Conservation (phyloP, 1,139 yeast genomes). For the Geotrichum phurueaensis region DNA sequence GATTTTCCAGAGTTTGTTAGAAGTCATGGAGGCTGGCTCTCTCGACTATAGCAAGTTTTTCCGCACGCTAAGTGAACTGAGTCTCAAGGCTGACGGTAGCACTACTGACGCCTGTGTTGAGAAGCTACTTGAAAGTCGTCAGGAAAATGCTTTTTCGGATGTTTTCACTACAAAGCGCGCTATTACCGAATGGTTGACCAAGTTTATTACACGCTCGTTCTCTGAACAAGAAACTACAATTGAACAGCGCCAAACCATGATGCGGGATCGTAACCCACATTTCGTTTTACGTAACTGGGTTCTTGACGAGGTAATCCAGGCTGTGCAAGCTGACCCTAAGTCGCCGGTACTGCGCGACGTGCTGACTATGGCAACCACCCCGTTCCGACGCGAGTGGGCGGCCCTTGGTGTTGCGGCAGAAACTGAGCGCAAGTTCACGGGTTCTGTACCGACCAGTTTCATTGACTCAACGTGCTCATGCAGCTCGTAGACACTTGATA, state of each 20-base stretch:
- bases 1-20: conserved; percentile 56
- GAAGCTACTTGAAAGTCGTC: background rate
- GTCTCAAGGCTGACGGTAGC: conserved; percentile 22
- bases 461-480: conserved; percentile 32
- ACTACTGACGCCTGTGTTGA: conserved; percentile 13
- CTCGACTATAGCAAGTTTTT: conserved; percentile 81
- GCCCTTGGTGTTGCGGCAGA: conserved; percentile 21
- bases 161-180: conserved; percentile 20
- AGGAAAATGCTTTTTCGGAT: conserved; percentile 1
- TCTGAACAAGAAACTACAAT: conserved; percentile 37
- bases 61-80: conserved; percentile 48
- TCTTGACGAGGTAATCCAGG: conserved; percentile 66
- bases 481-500: conserved; percentile 23
- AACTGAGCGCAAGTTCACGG: conserved; percentile 25
- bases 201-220: conserved; percentile 40
- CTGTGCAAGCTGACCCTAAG: conserved; percentile 27
- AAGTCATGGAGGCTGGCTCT: conserved; percentile 53
- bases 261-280: conserved; percentile 58
- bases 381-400: conserved; percentile 36
- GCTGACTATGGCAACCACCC: conserved; percentile 34
- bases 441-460: conserved; percentile 25
- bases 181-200: conserved; percentile 37
- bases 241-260: conserved; percentile 37
- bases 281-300: conserved; percentile 86
- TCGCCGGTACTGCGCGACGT: conserved; percentile 32